Evolutionary conservation across 2,329 filamentous ascomycete species (phyloP).

Genomic region (Colletotrichum spinosum): DNA sequence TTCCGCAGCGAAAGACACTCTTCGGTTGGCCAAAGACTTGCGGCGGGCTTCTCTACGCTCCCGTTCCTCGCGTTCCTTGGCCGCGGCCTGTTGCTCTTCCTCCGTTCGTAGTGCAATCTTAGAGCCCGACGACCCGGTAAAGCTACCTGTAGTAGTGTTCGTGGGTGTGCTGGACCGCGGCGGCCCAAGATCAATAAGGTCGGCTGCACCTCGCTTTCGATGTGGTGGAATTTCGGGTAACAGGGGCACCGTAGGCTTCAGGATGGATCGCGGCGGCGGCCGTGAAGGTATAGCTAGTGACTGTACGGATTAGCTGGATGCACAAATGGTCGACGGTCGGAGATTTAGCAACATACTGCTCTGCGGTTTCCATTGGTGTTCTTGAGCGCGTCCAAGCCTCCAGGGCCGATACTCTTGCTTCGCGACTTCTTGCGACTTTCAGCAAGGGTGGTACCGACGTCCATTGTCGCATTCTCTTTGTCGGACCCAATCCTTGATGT

Average conservation of each 20-base stretch:
- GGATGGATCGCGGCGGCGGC: slow-evolving; percentile 74
- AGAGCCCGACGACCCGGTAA: slow-evolving; percentile 52
- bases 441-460: slow-evolving; percentile 66
- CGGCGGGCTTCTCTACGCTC: slow-evolving; percentile 88
- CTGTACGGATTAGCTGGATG: slow-evolving; percentile 49
- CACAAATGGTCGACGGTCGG: neutral
- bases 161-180: slow-evolving; percentile 55
- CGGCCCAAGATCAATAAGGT: slow-evolving; percentile 39
- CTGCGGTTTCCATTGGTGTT: slow-evolving; percentile 80
- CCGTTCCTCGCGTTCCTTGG: slow-evolving; percentile 75
- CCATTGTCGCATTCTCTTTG: slow-evolving; percentile 83
- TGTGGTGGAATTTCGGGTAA: slow-evolving; percentile 74
- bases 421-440: slow-evolving; percentile 77
- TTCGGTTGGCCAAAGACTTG: slow-evolving; percentile 91
- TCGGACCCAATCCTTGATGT: slow-evolving; percentile 54
- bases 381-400: slow-evolving; percentile 85
- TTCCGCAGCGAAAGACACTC: slow-evolving; percentile 97
- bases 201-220: slow-evolving; percentile 53
- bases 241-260: slow-evolving; percentile 82
- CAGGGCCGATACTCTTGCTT: slow-evolving; percentile 96
- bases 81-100: slow-evolving; percentile 77
- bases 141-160: slow-evolving; percentile 43
- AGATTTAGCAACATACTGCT: slow-evolving; percentile 68
- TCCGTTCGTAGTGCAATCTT: slow-evolving; percentile 76
- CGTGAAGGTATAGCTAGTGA: slow-evolving; percentile 65